Evolutionary conservation across 306 rosid genomes (phyloP).

Genomic region (Prunus mira): DNA sequence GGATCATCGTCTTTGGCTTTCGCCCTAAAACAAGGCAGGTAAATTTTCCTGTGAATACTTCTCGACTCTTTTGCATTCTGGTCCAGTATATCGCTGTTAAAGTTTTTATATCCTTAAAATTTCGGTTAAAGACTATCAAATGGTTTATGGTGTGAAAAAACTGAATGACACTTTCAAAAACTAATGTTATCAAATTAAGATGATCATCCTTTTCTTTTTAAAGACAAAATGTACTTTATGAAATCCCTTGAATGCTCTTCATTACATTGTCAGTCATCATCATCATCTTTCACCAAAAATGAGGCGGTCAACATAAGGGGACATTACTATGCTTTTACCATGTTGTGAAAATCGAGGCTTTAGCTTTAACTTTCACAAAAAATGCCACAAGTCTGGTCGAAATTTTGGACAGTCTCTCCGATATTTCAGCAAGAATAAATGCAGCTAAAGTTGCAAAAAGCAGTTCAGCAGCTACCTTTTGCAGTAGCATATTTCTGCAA

Average conservation of each 20-base stretch:
- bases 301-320: not conserved
- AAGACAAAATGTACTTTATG: not conserved
- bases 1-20: conserved; percentile 87
- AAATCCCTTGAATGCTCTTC: not conserved
- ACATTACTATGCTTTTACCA: not conserved
- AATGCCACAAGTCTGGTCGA: not conserved
- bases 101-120: not conserved
- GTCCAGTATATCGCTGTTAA: not conserved
- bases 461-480: not conserved
- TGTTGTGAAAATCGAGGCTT: not conserved
- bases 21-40: conserved; percentile 94
- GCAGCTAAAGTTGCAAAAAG: not conserved
- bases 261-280: not conserved
- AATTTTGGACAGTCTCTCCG: not conserved
- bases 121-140: not conserved
- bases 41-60: conserved; percentile 19
- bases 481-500: not conserved
- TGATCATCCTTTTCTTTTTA: not conserved
- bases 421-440: not conserved
- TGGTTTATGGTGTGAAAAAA: not conserved
- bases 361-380: not conserved
- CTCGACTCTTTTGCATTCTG: not conserved
- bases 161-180: not conserved
- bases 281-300: not conserved
- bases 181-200: not conserved